Evolutionary conservation across 441 rosid genomes (phyloP), one percentile per base, ranked within the genome.

Genomic region (Manihot esculenta): DNA sequence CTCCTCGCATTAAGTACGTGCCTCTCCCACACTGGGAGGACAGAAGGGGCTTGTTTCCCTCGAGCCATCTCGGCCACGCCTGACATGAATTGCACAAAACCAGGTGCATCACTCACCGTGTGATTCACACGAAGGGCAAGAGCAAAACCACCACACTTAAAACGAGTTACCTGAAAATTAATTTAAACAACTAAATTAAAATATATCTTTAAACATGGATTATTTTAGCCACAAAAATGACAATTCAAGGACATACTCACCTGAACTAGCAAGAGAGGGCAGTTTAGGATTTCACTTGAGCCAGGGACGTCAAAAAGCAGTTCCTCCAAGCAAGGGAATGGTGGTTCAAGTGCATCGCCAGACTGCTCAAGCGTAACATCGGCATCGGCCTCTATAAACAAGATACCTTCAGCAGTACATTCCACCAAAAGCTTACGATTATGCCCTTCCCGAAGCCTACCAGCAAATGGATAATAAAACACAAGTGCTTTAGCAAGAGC

Each of bases 221-320:
- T n/a, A n/a, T n/a, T n/a, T n/a, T n/a, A n/a, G n/a, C n/a, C n/a
- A n/a, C n/a, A n/a, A n/a, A n/a, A n/a, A 35, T 2, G 7, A 2
- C 41, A 35, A 35, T 2, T 30, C 2, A 2, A 4, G 2, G 4
- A 4, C 4, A 1, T 30, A 10, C 4, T 5, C 70, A 83, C 93
- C 89, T 85, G 89, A 69, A 85, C 66, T n/a, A 85, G 83, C 44
- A 88, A 15, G 71, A 85, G 27, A 10, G 93, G 91, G 21, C 77
- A 48, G 30, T 84, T 53, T 2, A 86, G 60, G 9, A 84, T 44
- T 4, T 64, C 84, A 20, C 48, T n/a, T 2, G 91, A 84, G 47
- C 83, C 88, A 21, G 84, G 77, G 0, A 84, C 75, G 20, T 86
- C 82, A 64, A 70, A 81, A 1, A 88, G 80, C 8, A 86, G 82